Percentiles rank a stretch among this genome's conserved stretches.
phyloP scores from a whole-genome alignment of 2,329 filamentous ascomycete species.

The Phialophora verrucosa region DNA sequence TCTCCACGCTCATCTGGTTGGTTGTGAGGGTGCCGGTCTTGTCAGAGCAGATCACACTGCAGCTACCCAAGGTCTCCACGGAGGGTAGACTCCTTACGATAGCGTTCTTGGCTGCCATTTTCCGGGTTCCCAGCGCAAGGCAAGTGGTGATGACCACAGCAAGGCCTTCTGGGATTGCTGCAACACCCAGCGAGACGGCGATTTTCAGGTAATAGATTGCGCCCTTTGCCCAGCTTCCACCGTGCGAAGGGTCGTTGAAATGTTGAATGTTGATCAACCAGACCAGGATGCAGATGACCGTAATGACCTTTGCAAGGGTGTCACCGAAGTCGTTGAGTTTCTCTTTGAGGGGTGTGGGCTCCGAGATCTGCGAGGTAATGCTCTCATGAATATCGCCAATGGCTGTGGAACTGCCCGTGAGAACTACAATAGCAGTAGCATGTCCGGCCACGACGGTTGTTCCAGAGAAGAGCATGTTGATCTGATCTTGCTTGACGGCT shows the following conservation, averaged over 20 bases:
- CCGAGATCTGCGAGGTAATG: conserved; percentile 96
- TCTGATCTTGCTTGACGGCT: conserved; percentile 95
- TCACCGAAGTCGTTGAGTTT: conserved; percentile 99
- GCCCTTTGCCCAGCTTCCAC: conserved; percentile 92
- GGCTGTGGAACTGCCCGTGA: conserved; percentile 87
- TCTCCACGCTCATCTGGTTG: conserved; percentile 99
- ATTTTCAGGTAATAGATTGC: conserved; percentile 99
- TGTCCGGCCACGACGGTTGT: conserved; percentile 96
- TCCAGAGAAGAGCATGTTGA: conserved; percentile 98
- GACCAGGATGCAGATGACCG: conserved; percentile 91
- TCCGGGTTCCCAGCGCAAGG: conserved; percentile 90
- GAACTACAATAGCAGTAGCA: conserved; percentile 85
- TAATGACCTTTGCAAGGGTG: conserved; percentile 95
- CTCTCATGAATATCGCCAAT: conserved; percentile 99
- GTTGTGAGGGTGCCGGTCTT: conserved; percentile 98
- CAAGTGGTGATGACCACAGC: conserved; percentile 99
- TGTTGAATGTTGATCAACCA: conserved; percentile 99
- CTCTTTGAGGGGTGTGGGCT: conserved; percentile 95
- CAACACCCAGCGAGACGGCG: conserved; percentile 95
- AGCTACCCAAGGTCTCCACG: conserved; percentile 96
- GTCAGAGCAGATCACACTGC: conserved; percentile 99
- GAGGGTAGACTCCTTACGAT: conserved; percentile 95
- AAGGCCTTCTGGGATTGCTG: conserved; percentile 66
- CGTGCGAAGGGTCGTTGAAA: conserved; percentile 93
- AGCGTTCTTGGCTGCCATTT: conserved; percentile 98